A percentile compares a stretch with the other conserved stretches of the same genome.
Evolutionary conservation across 2,329 filamentous ascomycete species (phyloP).

Genomic region (Salinomyces thailandicus): DNA sequence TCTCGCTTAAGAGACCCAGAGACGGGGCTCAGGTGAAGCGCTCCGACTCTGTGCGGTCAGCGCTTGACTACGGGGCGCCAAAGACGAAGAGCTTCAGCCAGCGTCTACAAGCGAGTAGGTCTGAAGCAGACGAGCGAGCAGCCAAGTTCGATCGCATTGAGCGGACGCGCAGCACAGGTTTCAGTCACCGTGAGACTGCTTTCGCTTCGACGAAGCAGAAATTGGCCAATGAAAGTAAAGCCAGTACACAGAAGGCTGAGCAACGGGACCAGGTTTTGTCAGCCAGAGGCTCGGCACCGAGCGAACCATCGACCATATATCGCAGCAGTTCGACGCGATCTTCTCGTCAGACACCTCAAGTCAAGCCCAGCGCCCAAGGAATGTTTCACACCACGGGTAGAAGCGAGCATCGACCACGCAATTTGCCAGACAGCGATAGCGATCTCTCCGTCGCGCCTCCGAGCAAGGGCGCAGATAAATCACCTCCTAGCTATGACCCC

Average conservation of each 20-base stretch:
- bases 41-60: constrained; percentile 8
- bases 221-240: background rate
- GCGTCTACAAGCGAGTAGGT: constrained; percentile 59
- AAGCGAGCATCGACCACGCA: background rate
- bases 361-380: background rate
- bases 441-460: constrained; percentile 7
- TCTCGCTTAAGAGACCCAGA: constrained; percentile 66
- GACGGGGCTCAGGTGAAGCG: constrained; percentile 22
- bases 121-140: constrained; percentile 32
- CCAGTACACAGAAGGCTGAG: background rate
- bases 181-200: constrained; percentile 7
- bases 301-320: background rate
- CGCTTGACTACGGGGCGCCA: constrained; percentile 9
- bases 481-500: constrained; percentile 55
- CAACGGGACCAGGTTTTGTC: background rate
- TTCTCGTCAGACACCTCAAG: background rate
- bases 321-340: background rate
- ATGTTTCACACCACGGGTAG: background rate
- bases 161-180: constrained; percentile 29
- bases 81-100: constrained; percentile 65
- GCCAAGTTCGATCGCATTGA: constrained; percentile 36
- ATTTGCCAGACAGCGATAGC: constrained; percentile 9
- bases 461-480: background rate
- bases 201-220: background rate
- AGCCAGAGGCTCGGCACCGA: background rate